Base-by-base conservation (phyloP, 768 basidiomycete species). In the Russula emetica region DNA sequence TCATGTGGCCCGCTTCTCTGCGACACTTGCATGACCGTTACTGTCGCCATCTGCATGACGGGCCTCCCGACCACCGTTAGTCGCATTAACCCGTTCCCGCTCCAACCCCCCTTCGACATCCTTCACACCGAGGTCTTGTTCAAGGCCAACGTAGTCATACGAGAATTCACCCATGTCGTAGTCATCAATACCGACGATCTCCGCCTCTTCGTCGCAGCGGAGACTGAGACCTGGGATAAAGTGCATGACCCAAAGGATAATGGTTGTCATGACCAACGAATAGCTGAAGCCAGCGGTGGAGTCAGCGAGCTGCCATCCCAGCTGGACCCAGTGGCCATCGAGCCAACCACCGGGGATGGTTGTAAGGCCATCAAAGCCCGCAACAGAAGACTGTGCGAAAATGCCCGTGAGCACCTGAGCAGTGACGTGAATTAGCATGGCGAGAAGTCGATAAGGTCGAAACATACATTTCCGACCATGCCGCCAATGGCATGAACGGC, bases 91-190 rank as follows among this genome's bases (percentile, higher is more conserved):
- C 40, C 60, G 58, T 34, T 67, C 68, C 34, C 63, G 57, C 55
- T 66, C 65, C 38, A 68, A 67, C 0, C 62, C 68, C 3, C 55
- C 66, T 54, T 67, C 68, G 24, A 54, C 22, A 34, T 64, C 59
- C 32, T 40, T 57, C 22, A 62, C 52, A 57, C 68, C 68, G 20
- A 69, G 68, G 38, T 69, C 68, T 58, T 58, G 58, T 49, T 69
- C 90, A 55, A 91, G 72, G 13, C 86, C 88, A 36, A 93, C 90
- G 66, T 91, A 94, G 74, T 94, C 90, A 70, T 92, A 92, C 2
- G 90, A 87, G 66, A 85, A 93, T 76, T 95, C 93, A 67, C 92
- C 94, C 82, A 93, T 86, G 77, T 94, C 88, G 1, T 85, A 81
- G 70, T 92, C 88, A 73, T 96, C 94, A 64, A 94, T 84, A 54